phyloP scores from a whole-genome alignment of 306 rosid genomes.

The Prunus mira region DNA sequence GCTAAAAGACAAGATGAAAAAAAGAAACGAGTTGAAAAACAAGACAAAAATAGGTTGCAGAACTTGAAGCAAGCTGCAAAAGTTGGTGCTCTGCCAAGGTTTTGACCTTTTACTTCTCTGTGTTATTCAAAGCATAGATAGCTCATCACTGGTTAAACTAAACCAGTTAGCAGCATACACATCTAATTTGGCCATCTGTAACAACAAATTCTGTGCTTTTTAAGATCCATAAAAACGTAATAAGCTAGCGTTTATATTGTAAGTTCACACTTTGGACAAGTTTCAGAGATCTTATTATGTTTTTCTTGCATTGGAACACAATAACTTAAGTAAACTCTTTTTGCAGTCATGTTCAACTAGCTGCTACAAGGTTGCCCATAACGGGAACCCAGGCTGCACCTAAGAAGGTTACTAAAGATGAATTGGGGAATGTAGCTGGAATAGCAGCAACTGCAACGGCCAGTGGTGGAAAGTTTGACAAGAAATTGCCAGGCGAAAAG shows the following conservation, averaged over 20 bases:
- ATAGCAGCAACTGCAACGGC: slow-evolving; percentile 87
- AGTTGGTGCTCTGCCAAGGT: slow-evolving; percentile 90
- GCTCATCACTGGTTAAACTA: not conserved
- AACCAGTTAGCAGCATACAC: not conserved
- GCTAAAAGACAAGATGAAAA: slow-evolving; percentile 70
- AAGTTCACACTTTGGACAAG: not conserved
- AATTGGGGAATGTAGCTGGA: slow-evolving; percentile 80
- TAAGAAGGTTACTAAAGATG: slow-evolving; percentile 68
- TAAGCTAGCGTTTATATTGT: not conserved
- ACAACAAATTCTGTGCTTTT: not conserved
- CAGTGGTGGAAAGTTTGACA: slow-evolving; percentile 96
- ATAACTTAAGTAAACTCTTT: slow-evolving; percentile 8
- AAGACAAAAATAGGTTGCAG: slow-evolving; percentile 65
- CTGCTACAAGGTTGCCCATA: slow-evolving; percentile 90
- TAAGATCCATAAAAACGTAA: not conserved
- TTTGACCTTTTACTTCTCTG: slow-evolving; percentile 14
- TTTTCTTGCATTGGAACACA: not conserved
- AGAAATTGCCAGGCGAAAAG: slow-evolving; percentile 80
- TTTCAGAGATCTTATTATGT: not conserved
- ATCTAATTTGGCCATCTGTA: not conserved
- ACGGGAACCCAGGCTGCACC: slow-evolving; percentile 80
- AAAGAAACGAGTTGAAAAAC: slow-evolving; percentile 70
- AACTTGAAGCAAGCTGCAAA: slow-evolving; percentile 85
- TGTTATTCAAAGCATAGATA: slow-evolving; percentile 8
- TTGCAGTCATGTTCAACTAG: slow-evolving; percentile 85